Evolutionary conservation across 306 rosid species (phyloP).

Genomic region (Luffa acutangula): DNA sequence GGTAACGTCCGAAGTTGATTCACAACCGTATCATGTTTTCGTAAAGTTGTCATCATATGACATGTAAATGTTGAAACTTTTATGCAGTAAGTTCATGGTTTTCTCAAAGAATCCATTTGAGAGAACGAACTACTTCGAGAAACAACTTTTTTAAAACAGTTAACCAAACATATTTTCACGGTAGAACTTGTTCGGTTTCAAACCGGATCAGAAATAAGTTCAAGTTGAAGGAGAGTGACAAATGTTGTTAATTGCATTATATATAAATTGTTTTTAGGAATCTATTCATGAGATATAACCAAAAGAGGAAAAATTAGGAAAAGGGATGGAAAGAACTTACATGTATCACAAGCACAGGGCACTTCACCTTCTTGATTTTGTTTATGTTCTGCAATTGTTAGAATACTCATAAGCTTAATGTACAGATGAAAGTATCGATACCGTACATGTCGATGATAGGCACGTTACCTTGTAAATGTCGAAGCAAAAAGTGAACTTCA

Average conservation of each 20-base stretch:
- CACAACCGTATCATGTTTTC: not conserved
- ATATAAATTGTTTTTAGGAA: not conserved
- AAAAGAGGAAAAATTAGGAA: not conserved
- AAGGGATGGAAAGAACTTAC: conserved; percentile 42
- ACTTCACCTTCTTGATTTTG: conserved; percentile 91
- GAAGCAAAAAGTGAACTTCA: conserved; percentile 72
- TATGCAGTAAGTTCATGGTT: too few relatives aligned
- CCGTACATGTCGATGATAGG: not conserved
- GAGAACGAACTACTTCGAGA: not conserved
- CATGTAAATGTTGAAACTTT: not conserved
- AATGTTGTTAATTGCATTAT: not conserved
- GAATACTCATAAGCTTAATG: not conserved
- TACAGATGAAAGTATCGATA: not conserved
- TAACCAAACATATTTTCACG: not conserved
- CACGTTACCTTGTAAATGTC: conserved; percentile 82
- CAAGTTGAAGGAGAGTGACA: not conserved
- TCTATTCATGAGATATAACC: not conserved
- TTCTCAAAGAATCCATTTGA: too few relatives aligned
- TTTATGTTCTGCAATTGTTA: conserved; percentile 66
- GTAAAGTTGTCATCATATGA: not conserved
- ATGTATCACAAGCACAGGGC: conserved; percentile 95
- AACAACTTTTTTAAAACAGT: not conserved
- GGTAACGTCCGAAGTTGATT: not conserved
- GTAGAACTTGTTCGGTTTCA: not conserved
- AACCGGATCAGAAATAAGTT: not conserved